These are phyloP conservation scores for Clavispora asparagi DNA, from an alignment of 805 yeast species.

Conservation along the genomic window DNA sequence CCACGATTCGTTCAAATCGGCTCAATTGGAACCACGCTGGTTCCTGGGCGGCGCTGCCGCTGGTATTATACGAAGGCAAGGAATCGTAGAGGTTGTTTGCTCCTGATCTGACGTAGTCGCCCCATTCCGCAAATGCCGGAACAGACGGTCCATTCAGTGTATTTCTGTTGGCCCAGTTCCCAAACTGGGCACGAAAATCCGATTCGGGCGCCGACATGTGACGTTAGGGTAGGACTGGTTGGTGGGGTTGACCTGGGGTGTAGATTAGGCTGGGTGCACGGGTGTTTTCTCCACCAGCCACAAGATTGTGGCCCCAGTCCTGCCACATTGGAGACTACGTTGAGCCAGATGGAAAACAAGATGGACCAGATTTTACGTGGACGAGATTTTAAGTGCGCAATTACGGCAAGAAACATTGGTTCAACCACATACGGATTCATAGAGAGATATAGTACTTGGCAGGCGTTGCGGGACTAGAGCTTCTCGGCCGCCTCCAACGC, in stretches of 20 bases:
- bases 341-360: too few relatives aligned
- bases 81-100: slow-evolving; percentile 58
- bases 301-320: too few relatives aligned
- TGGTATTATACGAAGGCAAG: slow-evolving; percentile 59
- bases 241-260: background rate
- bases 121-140: slow-evolving; percentile 37
- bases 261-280: background rate
- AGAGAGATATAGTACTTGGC: too few relatives aligned
- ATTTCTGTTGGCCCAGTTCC: slow-evolving; percentile 14
- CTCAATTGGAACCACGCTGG: slow-evolving; percentile 75
- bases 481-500: slow-evolving; percentile 13
- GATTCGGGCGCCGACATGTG: slow-evolving; percentile 16
- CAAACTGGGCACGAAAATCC: slow-evolving; percentile 16
- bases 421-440: too few relatives aligned
- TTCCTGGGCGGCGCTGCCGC: slow-evolving; percentile 43
- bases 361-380: too few relatives aligned
- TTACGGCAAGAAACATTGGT: too few relatives aligned
- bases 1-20: slow-evolving; percentile 72
- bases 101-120: slow-evolving; percentile 36
- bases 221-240: background rate
- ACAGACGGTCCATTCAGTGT: background rate
- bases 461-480: background rate
- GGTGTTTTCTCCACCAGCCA: background rate
- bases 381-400: too few relatives aligned
- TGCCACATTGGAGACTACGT: too few relatives aligned